Base-by-base conservation (phyloP, 225 moss, liverwort and hornwort species). In the Physcomitrium patens region DNA sequence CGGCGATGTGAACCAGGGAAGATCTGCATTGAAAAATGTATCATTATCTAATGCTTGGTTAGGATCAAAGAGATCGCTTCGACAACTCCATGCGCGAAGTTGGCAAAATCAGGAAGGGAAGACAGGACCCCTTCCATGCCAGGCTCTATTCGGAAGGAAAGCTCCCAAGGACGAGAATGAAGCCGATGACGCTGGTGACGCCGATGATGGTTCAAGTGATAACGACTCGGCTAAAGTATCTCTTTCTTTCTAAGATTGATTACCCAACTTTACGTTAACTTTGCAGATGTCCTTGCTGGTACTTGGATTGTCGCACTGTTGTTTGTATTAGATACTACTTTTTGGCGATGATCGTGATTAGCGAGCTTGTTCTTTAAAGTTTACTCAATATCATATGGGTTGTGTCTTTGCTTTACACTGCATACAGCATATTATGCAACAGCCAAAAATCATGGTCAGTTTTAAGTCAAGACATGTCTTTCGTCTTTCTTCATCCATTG, bases 111-210 rank as follows among this genome's bases (percentile, higher is more conserved):
- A 54, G 24, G 82, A 76, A 65, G 80, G 52, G 70, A 83, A 65
- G 66, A 78, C 56, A 68, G 80, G 72, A 1, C 4, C 69, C 14
- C 26, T 70, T 46, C 79, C 78, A 76, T 79, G 85, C 59, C 76
- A 69, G 76, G 80, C 85, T 81, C 73, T 83, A 51, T 78, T 73
- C 23, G 88, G 88, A 80, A 72, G 80, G 60, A 83, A 81, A 53
- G 10, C 64, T 55, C 78, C 83, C 45, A 67, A 68, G 12, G 78
- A 85, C 41, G 80, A 77, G 72, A 75, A 78, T 4, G 1, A 37
- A 37, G 1, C 31, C 31, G 31, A 37, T 37, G 31, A 37, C 7
- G 31, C 31, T 3, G 31, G 31, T 69, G 73, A 82, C 73, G 60
- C 73, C 42, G 78, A 83, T 28, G 88, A 85, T 47, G 82, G 74